These are phyloP conservation scores for Megacollybia platyphylla DNA, from an alignment of 1,284 basidiomycete genomes.

Conservation along the genomic window DNA sequence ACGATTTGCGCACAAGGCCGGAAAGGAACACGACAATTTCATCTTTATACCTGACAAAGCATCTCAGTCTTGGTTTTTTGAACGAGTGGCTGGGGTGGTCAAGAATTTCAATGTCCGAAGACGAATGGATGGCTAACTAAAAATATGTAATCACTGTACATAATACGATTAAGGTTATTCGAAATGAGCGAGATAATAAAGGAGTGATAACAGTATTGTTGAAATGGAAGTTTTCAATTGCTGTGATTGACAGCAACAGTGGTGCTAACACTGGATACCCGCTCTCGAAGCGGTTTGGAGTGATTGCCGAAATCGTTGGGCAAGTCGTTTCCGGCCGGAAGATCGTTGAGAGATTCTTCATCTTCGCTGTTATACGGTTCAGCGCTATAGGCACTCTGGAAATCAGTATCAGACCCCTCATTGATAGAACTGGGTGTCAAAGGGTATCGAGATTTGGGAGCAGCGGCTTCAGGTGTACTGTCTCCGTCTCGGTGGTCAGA, in stretches of 20 bases:
- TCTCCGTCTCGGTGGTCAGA: slow-evolving; percentile 9
- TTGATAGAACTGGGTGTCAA: slow-evolving; percentile 28
- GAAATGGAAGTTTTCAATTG: slow-evolving; percentile 20
- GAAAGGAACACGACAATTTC: slow-evolving; percentile 62
- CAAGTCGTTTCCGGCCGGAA: slow-evolving; percentile 8
- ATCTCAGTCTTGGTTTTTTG: slow-evolving; percentile 70
- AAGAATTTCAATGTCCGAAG: slow-evolving; percentile 60
- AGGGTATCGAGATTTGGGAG: slow-evolving; percentile 20
- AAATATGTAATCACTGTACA: background rate
- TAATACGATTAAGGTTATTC: background rate
- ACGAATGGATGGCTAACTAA: slow-evolving; percentile 45
- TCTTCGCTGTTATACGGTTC: slow-evolving; percentile 35
- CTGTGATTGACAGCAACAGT: slow-evolving; percentile 10
- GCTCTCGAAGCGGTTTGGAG: slow-evolving; percentile 17
- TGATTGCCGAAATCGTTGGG: slow-evolving; percentile 14
- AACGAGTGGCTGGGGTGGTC: slow-evolving; percentile 59
- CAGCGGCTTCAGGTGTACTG: slow-evolving; percentile 11
- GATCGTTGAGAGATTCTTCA: slow-evolving; percentile 3
- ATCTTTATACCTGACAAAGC: slow-evolving; percentile 64
- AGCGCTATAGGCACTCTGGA: slow-evolving; percentile 70
- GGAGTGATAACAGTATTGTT: slow-evolving; percentile 18
- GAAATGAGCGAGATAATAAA: slow-evolving; percentile 1
- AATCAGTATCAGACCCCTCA: slow-evolving; percentile 74
- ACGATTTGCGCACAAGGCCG: slow-evolving; percentile 68
- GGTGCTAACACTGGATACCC: slow-evolving; percentile 26